Evolutionary conservation across 1,139 yeast genomes (phyloP).

Genomic region (Saccharomyces hybrid): DNA sequence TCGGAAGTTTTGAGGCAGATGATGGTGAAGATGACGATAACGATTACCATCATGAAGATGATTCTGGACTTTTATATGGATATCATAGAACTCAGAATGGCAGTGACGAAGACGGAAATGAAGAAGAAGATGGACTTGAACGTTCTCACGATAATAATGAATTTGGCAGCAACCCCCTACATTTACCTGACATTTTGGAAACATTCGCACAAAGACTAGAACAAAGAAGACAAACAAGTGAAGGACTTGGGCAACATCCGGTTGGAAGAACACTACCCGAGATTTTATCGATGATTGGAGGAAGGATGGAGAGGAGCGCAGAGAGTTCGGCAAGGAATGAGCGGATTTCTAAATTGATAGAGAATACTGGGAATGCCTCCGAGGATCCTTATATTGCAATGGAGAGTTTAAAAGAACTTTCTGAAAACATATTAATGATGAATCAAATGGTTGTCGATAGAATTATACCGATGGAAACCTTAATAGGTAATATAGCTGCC

Average conservation of each 20-base stretch:
- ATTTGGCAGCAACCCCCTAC: conserved; percentile 17
- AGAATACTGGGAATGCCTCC: conserved; percentile 28
- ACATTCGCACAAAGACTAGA: conserved; percentile 1
- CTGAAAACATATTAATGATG: conserved; percentile 62
- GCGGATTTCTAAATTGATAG: conserved; percentile 20
- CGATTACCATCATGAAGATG: conserved; percentile 13
- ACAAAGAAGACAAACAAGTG: conserved; percentile 6
- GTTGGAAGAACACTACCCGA: conserved; percentile 20
- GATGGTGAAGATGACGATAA: conserved; percentile 16
- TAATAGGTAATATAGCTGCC: conserved; percentile 49
- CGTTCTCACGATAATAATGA: conserved; percentile 6
- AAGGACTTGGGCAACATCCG: neutral
- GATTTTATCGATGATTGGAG: conserved; percentile 30
- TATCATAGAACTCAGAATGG: conserved; percentile 18
- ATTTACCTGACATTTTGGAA: conserved; percentile 8
- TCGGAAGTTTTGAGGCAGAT: conserved; percentile 15
- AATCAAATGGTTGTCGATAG: conserved; percentile 57
- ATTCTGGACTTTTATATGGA: conserved; percentile 12
- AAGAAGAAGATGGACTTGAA: conserved; percentile 19
- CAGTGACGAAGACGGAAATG: conserved; percentile 18
- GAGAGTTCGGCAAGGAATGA: conserved; percentile 12
- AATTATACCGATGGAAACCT: conserved; percentile 51
- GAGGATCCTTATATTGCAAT: conserved; percentile 42
- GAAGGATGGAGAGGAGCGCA: conserved; percentile 25
- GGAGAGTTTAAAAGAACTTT: conserved; percentile 57